A percentile compares a stretch with the other conserved stretches of the same genome.
Evolutionary conservation across 768 basidiomycete species (phyloP).

Genomic region (Multifurca ochricompacta): DNA sequence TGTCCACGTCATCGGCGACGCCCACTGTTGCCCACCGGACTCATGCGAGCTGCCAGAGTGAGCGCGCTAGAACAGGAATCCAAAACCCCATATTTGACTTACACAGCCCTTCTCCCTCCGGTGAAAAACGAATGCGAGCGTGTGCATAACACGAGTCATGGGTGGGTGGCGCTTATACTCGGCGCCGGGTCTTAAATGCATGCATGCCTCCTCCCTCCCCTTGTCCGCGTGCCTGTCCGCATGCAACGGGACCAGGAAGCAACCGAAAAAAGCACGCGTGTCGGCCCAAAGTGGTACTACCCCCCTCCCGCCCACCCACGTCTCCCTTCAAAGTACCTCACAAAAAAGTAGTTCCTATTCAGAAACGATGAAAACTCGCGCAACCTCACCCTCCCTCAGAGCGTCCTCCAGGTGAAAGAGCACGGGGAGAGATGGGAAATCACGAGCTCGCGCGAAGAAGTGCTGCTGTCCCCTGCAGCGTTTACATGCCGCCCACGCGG

Average conservation of each 20-base stretch:
- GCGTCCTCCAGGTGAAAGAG: slow-evolving; percentile 41
- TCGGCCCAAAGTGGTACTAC: not conserved
- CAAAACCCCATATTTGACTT: not conserved
- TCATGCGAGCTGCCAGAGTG: not conserved
- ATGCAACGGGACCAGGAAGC: not conserved
- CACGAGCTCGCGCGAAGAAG: not conserved
- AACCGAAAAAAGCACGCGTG: not conserved
- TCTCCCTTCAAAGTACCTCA: not conserved
- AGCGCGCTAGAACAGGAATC: not conserved
- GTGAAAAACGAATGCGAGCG: not conserved
- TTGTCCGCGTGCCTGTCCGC: not conserved
- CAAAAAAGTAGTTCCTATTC: not conserved
- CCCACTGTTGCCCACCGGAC: not conserved
- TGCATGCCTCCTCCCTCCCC: too few relatives aligned
- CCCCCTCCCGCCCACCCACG: not conserved
- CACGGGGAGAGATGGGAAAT: slow-evolving; percentile 40
- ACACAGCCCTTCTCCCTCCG: not conserved
- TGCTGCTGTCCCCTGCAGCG: too few relatives aligned
- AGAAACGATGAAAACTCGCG: not conserved
- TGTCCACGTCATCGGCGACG: too few relatives aligned
- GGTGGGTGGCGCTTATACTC: not conserved
- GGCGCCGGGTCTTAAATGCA: too few relatives aligned
- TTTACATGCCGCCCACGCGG: not conserved
- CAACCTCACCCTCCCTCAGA: not conserved
- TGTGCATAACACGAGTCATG: too few relatives aligned